These are phyloP conservation scores for Wickerhamiella cacticola DNA, from an alignment of 805 yeast species.

Conservation along the genomic window DNA sequence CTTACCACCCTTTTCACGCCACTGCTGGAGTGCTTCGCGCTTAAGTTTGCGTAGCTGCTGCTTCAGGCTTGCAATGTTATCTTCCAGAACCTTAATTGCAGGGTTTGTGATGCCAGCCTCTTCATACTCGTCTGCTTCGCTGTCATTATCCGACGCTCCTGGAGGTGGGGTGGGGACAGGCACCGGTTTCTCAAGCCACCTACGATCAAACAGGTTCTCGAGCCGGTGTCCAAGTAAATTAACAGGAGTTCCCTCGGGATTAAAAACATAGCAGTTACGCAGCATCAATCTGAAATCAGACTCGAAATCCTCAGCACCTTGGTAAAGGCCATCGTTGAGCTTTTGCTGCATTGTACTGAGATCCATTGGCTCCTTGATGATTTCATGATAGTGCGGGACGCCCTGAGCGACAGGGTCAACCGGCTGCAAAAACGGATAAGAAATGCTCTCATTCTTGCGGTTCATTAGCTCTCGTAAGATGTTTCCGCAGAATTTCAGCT, in stretches of 20 bases:
- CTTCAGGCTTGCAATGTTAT: slow-evolving; percentile 75
- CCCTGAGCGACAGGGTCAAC: slow-evolving; percentile 92
- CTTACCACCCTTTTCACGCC: slow-evolving; percentile 17
- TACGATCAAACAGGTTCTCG: slow-evolving; percentile 73
- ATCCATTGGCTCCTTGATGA: slow-evolving; percentile 91
- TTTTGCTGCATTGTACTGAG: slow-evolving; percentile 72
- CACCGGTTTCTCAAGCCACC: slow-evolving; percentile 78
- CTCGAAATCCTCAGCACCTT: slow-evolving; percentile 78
- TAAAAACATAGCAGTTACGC: slow-evolving; percentile 78
- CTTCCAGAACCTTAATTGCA: slow-evolving; percentile 79
- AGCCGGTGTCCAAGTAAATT: slow-evolving; percentile 89
- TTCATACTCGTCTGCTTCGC: slow-evolving; percentile 36
- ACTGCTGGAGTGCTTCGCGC: slow-evolving; percentile 25
- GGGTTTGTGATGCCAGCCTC: slow-evolving; percentile 64
- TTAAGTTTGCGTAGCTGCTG: slow-evolving; percentile 73
- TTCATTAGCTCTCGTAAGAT: slow-evolving; percentile 69
- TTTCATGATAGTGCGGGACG: slow-evolving; percentile 78
- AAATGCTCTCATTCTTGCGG: slow-evolving; percentile 71
- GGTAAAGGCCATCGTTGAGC: slow-evolving; percentile 75
- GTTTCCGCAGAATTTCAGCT: slow-evolving; percentile 72
- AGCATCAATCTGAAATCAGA: slow-evolving; percentile 72
- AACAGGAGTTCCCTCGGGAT: slow-evolving; percentile 95
- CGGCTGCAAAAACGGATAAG: slow-evolving; percentile 85
- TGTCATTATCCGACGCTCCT: slow-evolving; percentile 23
- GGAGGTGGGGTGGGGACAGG: slow-evolving; percentile 49